Base-by-base conservation (phyloP, 805 yeast genomes). In the Hanseniaspora hatyaiensis region DNA sequence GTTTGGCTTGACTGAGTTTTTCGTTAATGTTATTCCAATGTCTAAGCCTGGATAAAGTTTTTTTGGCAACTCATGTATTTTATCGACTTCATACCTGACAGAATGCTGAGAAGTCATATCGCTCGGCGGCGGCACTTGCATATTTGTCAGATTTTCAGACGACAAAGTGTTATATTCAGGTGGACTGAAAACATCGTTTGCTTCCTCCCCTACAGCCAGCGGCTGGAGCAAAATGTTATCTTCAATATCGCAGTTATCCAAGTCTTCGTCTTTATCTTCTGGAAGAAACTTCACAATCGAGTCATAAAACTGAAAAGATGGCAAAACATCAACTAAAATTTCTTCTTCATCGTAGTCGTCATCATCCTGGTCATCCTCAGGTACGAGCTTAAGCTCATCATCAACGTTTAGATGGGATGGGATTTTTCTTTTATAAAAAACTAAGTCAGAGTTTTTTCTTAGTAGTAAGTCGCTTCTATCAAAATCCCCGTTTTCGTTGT, bases 241-340 rank as follows among this genome's bases (percentile, higher is more conserved):
- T 22, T 43, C 47, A 8, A 43, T 20, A 36, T 43, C 40, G 22
- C 37, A 32, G 22, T 46, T 49, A n/a, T 51, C 42, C 4, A 50
- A 37, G 28, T 56, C 57, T 11, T 34, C 44, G 38, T 58, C 56
- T 15, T 54, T 53, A 13, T 57, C 57, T 20, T 52, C 54, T 8
- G 61, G 61, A 15, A 58, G 53, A 51, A 43, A 56, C 41, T 59
- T 51, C 40, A 57, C 59, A 24, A 58, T 36, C 9, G 56, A 51
- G 22, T 58, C 53, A 34, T 58, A 58, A 54, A 58, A 55, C 44
- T 58, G 58, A 38, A 58, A 58, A 1, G 59, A 56, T 8, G 61
- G 61, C n/a, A 58, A 40, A 4, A 58, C 55, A 40, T 55, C 59
- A 2, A 57, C 52, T 8, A 53, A 29, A n/a, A 48, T 26, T 8